Percentiles rank a stretch among this genome's conserved stretches.
phyloP scores from a whole-genome alignment of 331 rosid genomes.

The Malus hybrid region DNA sequence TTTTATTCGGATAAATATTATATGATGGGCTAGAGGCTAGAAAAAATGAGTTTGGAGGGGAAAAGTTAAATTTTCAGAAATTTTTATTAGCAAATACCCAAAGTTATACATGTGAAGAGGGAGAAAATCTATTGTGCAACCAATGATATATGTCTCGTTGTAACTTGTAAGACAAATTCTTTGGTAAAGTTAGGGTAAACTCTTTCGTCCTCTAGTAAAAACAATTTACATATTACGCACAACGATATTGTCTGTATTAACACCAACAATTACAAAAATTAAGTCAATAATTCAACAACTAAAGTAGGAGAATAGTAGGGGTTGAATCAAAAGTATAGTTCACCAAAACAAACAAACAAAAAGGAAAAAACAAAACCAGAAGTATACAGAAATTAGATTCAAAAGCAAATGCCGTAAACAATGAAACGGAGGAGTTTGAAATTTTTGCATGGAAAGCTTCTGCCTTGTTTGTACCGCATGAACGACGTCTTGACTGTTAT shows the following conservation, averaged over 20 bases:
- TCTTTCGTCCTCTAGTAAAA: neutral
- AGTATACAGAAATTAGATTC: neutral
- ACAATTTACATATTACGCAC: neutral
- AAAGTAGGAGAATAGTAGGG: neutral
- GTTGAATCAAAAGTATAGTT: neutral
- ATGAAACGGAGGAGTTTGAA: neutral
- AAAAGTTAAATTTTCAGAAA: too few relatives aligned
- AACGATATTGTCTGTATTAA: neutral
- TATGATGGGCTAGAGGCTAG: too few relatives aligned
- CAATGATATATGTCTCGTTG: too few relatives aligned
- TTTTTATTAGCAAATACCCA: neutral
- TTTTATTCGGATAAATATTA: too few relatives aligned
- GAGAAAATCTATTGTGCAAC: too few relatives aligned
- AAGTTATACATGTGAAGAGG: neutral
- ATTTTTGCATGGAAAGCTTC: neutral
- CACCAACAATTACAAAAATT: neutral
- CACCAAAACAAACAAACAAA: neutral
- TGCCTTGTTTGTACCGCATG: neutral
- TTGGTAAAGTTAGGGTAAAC: too few relatives aligned
- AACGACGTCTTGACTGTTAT: neutral
- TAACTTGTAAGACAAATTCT: neutral
- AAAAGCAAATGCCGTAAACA: neutral
- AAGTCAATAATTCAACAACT: neutral
- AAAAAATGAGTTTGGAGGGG: too few relatives aligned
- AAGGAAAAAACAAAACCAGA: too few relatives aligned